A percentile compares a stretch with the other conserved stretches of the same genome.
Evolutionary conservation across 2,329 filamentous ascomycete genomes (phyloP).

Genomic region (Mycosphaerelloides madeirae): DNA sequence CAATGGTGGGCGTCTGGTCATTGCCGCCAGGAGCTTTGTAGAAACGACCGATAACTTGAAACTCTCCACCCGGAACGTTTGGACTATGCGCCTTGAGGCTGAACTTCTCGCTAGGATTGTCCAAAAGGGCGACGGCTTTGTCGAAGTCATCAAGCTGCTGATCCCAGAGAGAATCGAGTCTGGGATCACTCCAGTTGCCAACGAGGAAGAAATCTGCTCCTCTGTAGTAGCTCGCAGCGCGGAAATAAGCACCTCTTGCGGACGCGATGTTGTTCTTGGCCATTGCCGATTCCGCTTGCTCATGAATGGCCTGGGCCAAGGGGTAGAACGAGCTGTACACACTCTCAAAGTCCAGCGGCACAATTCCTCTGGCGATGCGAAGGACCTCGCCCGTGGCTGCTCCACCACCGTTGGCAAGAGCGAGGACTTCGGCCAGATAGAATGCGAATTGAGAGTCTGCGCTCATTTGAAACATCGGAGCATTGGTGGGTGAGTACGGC

Average conservation of each 20-base stretch:
- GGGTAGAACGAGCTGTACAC: slow-evolving; percentile 8
- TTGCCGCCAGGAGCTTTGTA: slow-evolving; percentile 18
- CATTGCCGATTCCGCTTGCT: slow-evolving; percentile 1
- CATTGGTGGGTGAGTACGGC: slow-evolving; percentile 10
- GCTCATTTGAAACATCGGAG: slow-evolving; percentile 13
- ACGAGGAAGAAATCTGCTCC: slow-evolving; percentile 42
- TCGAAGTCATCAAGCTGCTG: slow-evolving; percentile 37
- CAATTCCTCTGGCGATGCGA: slow-evolving; percentile 25
- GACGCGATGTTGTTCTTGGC: slow-evolving; percentile 1
- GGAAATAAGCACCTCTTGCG: slow-evolving; percentile 27
- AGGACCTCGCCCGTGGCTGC: slow-evolving; percentile 35
- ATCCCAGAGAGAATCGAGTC: slow-evolving; percentile 38
- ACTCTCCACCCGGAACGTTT: neutral
- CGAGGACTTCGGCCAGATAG: slow-evolving; percentile 8
- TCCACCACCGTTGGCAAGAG: slow-evolving; percentile 17
- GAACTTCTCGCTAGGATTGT: slow-evolving; percentile 17
- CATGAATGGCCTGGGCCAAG: slow-evolving; percentile 6
- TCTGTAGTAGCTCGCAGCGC: slow-evolving; percentile 41
- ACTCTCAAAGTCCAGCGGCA: slow-evolving; percentile 14
- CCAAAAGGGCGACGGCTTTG: slow-evolving; percentile 35
- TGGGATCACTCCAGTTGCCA: slow-evolving; percentile 39
- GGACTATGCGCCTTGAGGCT: slow-evolving; percentile 5
- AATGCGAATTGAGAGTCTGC: slow-evolving; percentile 11
- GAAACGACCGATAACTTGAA: slow-evolving; percentile 11
- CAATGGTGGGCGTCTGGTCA: slow-evolving; percentile 17